Evolutionary conservation across 805 yeast species (phyloP), one percentile per base, ranked within the genome.

Genomic region (Scheffersomyces ergatensis): DNA sequence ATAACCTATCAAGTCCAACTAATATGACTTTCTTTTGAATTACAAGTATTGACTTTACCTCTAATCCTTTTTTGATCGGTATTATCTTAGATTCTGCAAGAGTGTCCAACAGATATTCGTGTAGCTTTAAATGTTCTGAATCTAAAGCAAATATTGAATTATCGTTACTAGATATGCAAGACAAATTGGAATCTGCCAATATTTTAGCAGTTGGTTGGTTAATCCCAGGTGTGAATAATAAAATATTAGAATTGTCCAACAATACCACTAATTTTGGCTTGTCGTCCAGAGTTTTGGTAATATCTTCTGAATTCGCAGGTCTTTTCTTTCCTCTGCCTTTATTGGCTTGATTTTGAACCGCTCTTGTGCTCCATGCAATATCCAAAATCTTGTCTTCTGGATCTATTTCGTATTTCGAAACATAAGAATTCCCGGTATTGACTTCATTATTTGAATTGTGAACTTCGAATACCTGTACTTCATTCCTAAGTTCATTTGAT

Each of bases 401-500:
- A 23, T 64, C 68, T 29, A 77, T 60, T 49, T 72, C 78, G 40
- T 70, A 62, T 23, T 58, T 58, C 5, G 59, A 54, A 21, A 57
- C 48, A 34, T 60, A 44, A 7, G 60, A 38, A 17, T 46, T 21
- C 9, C 24, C 48, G 6, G 47, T 42, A 21, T 50, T 42, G 15
- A 46, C 42, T 29, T 45, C 21, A n/a, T 3, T 15, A n/a, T 51
- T 50, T 4, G 45, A 43, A 13, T 23, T 23, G 7, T 16, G 30
- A 20, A 39, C 25, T n/a, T 36, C 33, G 19, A 34, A 45, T 40
- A 76, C 62, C 49, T 65, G 75, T 15, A 77, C 63, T 54, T 76
- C 78, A 38, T 64, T 71, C 40, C 73, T 58, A 29, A 77, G 76
- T 14, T 63, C 63, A 36, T 74, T 72, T 23, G 73, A 62, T 4